Percentiles rank a stretch among this genome's conserved stretches.
Conservation (phyloP, 805 yeast genomes). For the Komagataella mondaviorum region DNA sequence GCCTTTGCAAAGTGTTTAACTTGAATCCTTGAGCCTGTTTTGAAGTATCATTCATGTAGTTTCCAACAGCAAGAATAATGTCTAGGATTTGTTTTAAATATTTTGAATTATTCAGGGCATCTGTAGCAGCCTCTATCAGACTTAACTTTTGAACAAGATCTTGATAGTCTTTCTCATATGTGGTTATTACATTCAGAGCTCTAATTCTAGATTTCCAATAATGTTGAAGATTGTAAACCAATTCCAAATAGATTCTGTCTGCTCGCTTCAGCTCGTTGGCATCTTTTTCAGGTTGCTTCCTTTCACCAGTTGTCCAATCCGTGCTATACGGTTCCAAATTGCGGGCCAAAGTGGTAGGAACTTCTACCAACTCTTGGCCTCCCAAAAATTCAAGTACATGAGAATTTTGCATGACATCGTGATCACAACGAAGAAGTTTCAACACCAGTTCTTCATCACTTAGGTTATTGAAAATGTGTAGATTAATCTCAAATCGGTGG, state of each 20-base stretch:
- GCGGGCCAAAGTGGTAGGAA: constrained; percentile 56
- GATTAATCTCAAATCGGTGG: constrained; percentile 89
- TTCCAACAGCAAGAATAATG: constrained; percentile 83
- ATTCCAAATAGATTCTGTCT: constrained; percentile 71
- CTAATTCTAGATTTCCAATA: constrained; percentile 92
- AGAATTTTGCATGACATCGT: constrained; percentile 50
- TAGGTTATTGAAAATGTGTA: constrained; percentile 58
- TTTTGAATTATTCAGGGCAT: constrained; percentile 49
- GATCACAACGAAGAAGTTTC: constrained; percentile 68
- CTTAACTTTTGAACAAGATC: constrained; percentile 59
- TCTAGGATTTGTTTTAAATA: constrained; percentile 64
- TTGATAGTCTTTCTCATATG: constrained; percentile 66
- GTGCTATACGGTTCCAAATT: constrained; percentile 72
- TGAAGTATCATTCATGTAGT: constrained; percentile 88
- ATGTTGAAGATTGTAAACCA: constrained; percentile 69
- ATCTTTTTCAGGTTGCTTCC: constrained; percentile 47
- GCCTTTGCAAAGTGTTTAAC: constrained; percentile 75
- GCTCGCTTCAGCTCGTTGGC: constrained; percentile 72
- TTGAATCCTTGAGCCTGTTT: constrained; percentile 92
- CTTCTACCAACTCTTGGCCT: constrained; percentile 61
- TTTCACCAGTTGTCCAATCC: constrained; percentile 41
- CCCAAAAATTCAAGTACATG: constrained; percentile 79
- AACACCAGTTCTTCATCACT: constrained; percentile 52
- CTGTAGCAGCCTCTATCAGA: constrained; percentile 60
- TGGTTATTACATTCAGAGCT: constrained; percentile 57